Percentiles rank a stretch among this genome's conserved stretches.
Conservation (phyloP, 768 basidiomycete genomes). For the Leccinum truebloodii region DNA sequence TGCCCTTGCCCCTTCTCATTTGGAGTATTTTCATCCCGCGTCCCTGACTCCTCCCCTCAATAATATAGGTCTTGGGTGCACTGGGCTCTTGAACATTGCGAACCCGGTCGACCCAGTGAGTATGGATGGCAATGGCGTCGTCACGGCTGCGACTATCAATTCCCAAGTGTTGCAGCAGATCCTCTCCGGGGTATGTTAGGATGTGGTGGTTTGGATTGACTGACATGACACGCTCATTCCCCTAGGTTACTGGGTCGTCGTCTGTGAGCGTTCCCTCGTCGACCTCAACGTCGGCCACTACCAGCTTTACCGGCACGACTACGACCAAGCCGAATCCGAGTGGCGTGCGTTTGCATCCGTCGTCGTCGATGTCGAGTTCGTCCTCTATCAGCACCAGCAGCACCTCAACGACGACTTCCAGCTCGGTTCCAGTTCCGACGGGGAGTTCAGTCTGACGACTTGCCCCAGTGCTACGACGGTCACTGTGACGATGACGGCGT, state of each 20-base stretch:
- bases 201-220: not conserved
- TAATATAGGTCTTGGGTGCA: constrained; percentile 24
- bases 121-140: constrained; percentile 27
- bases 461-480: constrained; percentile 1
- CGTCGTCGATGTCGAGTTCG: not conserved
- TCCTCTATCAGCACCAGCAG: not conserved
- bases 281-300: not conserved
- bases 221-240: constrained; percentile 1
- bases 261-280: not conserved
- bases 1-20: not conserved
- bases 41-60: constrained; percentile 4
- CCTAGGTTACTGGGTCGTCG: not conserved
- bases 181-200: constrained; percentile 6
- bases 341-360: constrained; percentile 3
- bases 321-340: not conserved
- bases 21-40: not conserved
- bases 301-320: not conserved
- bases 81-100: constrained; percentile 19
- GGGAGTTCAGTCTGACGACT: not conserved
- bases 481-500: constrained; percentile 20
- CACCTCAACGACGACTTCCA: not conserved
- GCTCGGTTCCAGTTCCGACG: not conserved
- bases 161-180: constrained; percentile 23
- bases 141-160: constrained; percentile 29
- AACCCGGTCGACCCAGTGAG: constrained; percentile 28